phyloP scores from a whole-genome alignment of 441 rosid genomes.

The Iberis amara region DNA sequence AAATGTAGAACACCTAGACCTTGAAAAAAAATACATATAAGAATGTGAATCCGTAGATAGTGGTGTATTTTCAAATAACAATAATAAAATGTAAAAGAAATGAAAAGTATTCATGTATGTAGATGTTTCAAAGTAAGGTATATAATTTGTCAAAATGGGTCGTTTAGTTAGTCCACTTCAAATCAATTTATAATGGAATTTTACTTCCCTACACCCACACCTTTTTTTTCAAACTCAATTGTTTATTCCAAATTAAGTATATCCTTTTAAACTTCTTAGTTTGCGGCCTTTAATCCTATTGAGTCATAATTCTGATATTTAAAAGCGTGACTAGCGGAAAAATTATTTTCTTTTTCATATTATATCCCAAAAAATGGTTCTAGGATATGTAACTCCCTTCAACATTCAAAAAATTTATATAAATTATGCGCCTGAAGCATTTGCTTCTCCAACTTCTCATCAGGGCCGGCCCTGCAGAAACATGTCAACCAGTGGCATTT shows the following conservation, averaged over 20 bases:
- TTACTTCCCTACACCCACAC: constrained; percentile 25
- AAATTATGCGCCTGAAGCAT: too few relatives aligned
- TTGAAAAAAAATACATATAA: neutral
- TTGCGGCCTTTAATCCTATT: constrained; percentile 30
- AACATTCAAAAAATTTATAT: too few relatives aligned
- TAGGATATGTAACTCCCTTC: too few relatives aligned
- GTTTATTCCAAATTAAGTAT: constrained; percentile 3
- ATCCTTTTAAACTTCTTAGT: constrained; percentile 22
- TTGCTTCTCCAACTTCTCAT: too few relatives aligned
- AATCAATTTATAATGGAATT: constrained; percentile 33
- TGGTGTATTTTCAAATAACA: neutral
- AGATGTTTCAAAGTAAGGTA: constrained; percentile 20
- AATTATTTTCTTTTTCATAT: too few relatives aligned
- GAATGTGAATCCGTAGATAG: constrained; percentile 19
- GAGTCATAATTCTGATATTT: constrained; percentile 11
- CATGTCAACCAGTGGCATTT: too few relatives aligned
- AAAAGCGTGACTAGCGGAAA: constrained; percentile 30
- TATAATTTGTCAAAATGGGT: constrained; percentile 22
- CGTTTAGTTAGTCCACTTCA: constrained; percentile 29
- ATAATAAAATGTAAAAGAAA: constrained; percentile 3
- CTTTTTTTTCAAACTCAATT: constrained; percentile 28
- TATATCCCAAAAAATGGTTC: too few relatives aligned
- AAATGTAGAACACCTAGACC: neutral
- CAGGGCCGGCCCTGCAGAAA: too few relatives aligned
- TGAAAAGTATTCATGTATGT: constrained; percentile 5